A percentile compares a stretch with the other conserved stretches of the same genome.
These are phyloP conservation scores for Hypoxylon perforatum DNA, from an alignment of 495 filamentous ascomycete genomes.

Conservation along the genomic window DNA sequence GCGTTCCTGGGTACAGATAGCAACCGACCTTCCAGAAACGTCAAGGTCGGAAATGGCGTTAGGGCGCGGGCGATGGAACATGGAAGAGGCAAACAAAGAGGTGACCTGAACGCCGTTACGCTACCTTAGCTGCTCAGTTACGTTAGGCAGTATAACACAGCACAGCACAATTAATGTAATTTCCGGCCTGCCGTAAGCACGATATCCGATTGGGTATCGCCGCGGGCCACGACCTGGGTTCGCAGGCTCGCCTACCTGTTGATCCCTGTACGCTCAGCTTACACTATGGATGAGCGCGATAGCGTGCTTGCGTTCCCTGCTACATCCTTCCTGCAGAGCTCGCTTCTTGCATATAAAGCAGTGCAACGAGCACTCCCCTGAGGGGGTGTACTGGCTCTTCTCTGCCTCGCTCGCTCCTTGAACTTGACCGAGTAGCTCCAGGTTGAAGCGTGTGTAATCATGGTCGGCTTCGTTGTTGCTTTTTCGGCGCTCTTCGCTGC, in stretches of 20 bases:
- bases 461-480: constrained; percentile 45
- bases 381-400: constrained; percentile 6
- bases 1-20: constrained; percentile 21
- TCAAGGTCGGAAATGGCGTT: constrained; percentile 29
- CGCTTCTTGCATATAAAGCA: constrained; percentile 18
- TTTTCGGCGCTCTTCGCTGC: constrained; percentile 43
- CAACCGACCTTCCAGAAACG: constrained; percentile 36
- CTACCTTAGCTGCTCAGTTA: constrained; percentile 19
- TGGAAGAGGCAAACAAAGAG: constrained; percentile 10
- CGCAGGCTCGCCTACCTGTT: constrained; percentile 3
- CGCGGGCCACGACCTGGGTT: constrained; percentile 9
- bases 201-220: constrained; percentile 30
- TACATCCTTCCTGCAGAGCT: background rate
- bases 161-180: constrained; percentile 33
- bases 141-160: constrained; percentile 12
- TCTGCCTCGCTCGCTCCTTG: constrained; percentile 6
- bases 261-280: constrained; percentile 35
- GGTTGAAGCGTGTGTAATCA: constrained; percentile 20
- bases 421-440: constrained; percentile 1
- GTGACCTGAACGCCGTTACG: background rate
- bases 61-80: background rate
- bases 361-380: constrained; percentile 2
- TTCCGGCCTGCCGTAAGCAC: constrained; percentile 27
- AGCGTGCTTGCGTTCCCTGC: constrained; percentile 10
- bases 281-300: constrained; percentile 30